Evolutionary conservation across 2,329 filamentous ascomycete genomes (phyloP), one percentile per base, ranked within the genome.

Genomic region (Ustilaginoidea virens): DNA sequence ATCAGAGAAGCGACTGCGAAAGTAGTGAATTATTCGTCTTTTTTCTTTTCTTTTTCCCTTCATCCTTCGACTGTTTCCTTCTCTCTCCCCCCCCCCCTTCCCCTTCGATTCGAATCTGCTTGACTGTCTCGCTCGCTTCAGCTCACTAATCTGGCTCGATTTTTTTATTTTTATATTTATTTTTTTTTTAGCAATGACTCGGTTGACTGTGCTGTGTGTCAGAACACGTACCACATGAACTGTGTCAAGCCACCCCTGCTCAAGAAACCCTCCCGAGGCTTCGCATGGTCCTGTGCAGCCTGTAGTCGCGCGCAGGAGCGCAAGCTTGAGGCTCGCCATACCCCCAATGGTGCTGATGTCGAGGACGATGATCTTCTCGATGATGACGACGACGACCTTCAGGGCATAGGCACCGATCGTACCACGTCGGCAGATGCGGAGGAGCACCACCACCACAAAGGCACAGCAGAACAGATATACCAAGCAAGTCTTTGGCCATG

Each of bases 171-270:
- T 28, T 18, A 23, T 25, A 17, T 27, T 9, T 21, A 4, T 19
- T 27, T 24, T 9, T 10, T 14, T 12, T 25, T 5, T 46, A 92
- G 82, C 46, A 79, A 81, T 51, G 83, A 96, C 57, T 96, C 90
- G 22, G 90, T 96, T 15, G 87, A 96, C 52, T 98, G 90, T 53
- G 90, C 87, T 25, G 85, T 94, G 31, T 98, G 90, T 54, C 72
- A 77, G 48, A 77, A 85, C 51, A 96, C 87, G 10, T 98, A 94
- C 56, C 90, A 98, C 60, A 96, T 98, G 87, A 82, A 86, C 46
- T 98, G 90, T 52, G 90, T 98, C 32, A 78, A 80, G 36, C 90
- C 90, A 23, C 83, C 86, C 21, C 56, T 98, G 37, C 67, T 85
- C 30, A 98, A 94, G 55, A 98, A 98, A 55, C 90, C 90, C 13